Evolutionary conservation across 2,329 filamentous ascomycete genomes (phyloP), one percentile per base, ranked within the genome.

Genomic region (Colletotrichum magnum): DNA sequence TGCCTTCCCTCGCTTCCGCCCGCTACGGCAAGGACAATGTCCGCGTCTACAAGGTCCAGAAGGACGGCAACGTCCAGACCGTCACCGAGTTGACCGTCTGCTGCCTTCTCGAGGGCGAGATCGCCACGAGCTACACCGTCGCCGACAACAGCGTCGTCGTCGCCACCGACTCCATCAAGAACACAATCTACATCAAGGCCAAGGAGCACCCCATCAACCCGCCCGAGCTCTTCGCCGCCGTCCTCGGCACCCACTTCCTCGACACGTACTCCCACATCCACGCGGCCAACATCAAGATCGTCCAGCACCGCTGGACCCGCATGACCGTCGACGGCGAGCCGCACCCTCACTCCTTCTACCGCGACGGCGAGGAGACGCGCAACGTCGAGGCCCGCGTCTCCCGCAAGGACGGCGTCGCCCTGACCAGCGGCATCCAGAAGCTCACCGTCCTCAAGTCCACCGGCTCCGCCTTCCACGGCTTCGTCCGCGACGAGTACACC

Each of bases 131-230:
- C 73, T 99, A 97, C 87, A 99, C 95, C 71, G 82, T 89, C 77
- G 95, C 94, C 75, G 95, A 99, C 85, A 99, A 99, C 87, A 93
- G 92, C 76, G 93, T 97, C 73, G 90, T 99, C 68, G 95, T 99
- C 70, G 94, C 96, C 72, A 99, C 96, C 70, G 96, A 99, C 83
- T 95, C 94, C 28, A 97, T 98, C 85, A 99, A 99, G 86, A 97
- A 99, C 84, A 98, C 93, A 75, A 91, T 93, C 79, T 97, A 96
- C 86, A 94, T 99, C 83, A 92, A 94, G 78, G 95, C 96, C 77
- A 98, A 97, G 85, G 92, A 97, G 83, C 87, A 97, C 84, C 93
- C 95, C 41, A 93, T 99, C 75, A 94, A 92, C 74, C 95, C 96
- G 16, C 95, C 96, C 0, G 96, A 99, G 86, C 90, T 97, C 72